Evolutionary conservation across 1,284 basidiomycete genomes (phyloP).

Genomic region (Farysia itapuensis): DNA sequence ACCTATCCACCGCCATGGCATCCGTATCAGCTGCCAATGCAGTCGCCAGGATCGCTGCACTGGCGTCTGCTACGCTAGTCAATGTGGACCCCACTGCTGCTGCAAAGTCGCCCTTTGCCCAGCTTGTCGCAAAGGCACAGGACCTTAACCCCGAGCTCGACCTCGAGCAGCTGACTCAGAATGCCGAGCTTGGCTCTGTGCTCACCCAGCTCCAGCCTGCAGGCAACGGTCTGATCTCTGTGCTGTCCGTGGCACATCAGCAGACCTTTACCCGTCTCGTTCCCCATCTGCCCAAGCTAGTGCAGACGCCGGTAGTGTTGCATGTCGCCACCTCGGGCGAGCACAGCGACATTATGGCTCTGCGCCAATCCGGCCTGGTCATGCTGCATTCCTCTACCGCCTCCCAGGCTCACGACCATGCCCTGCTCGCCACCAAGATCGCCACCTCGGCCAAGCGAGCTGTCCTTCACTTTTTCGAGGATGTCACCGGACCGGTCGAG

Average conservation of each 20-base stretch:
- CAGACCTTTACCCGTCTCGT: constrained; percentile 48
- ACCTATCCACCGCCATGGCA: constrained; percentile 24
- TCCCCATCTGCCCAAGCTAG: constrained; percentile 49
- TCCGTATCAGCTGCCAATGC: constrained; percentile 32
- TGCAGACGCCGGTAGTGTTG: constrained; percentile 44
- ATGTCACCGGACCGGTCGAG: constrained; percentile 40
- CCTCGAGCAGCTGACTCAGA: constrained; percentile 39
- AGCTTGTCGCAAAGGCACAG: constrained; percentile 13
- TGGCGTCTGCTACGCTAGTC: constrained; percentile 36
- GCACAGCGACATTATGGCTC: constrained; percentile 67
- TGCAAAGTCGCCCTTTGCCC: constrained; percentile 24
- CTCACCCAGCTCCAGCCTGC: constrained; percentile 36
- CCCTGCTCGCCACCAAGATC: constrained; percentile 71
- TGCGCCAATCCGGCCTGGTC: constrained; percentile 67
- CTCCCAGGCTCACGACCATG: constrained; percentile 73
- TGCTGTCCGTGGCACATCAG: constrained; percentile 40
- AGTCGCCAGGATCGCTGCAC: constrained; percentile 35
- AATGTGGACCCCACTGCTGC: constrained; percentile 25
- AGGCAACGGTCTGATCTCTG: constrained; percentile 36
- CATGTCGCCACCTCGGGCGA: constrained; percentile 61
- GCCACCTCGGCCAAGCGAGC: constrained; percentile 67
- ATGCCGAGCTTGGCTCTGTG: constrained; percentile 34
- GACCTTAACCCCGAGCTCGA: constrained; percentile 28
- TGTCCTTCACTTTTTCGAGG: constrained; percentile 80
- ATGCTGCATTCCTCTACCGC: constrained; percentile 69